These are phyloP conservation scores for Lepidopterella palustris DNA, from an alignment of 495 filamentous ascomycete genomes.

Conservation along the genomic window DNA sequence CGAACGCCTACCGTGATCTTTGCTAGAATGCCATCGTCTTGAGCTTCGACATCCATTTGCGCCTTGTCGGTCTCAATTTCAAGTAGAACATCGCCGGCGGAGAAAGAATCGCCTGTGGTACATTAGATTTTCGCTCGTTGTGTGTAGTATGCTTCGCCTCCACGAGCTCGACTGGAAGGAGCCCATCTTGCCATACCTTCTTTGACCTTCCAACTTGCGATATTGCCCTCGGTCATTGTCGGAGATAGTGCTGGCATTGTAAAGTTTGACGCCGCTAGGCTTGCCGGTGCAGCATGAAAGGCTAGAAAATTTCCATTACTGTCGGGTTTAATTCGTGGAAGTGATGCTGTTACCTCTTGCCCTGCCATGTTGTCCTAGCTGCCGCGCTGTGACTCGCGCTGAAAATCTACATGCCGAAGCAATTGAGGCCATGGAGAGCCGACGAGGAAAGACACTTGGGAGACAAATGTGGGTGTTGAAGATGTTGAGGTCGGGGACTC, in stretches of 20 bases:
- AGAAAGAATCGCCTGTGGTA: slow-evolving; percentile 53
- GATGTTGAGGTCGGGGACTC: slow-evolving; percentile 5
- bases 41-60: slow-evolving; percentile 84
- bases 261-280: slow-evolving; percentile 65
- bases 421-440: slow-evolving; percentile 30
- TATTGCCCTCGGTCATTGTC: slow-evolving; percentile 83
- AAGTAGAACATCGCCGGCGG: slow-evolving; percentile 70
- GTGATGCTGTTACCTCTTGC: slow-evolving; percentile 20
- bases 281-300: slow-evolving; percentile 53
- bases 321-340: slow-evolving; percentile 5
- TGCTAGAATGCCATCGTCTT: slow-evolving; percentile 70
- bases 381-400: slow-evolving; percentile 25
- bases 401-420: slow-evolving; percentile 27
- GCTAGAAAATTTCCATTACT: slow-evolving; percentile 39
- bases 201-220: slow-evolving; percentile 67
- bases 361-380: slow-evolving; percentile 22
- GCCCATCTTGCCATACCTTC: slow-evolving; percentile 48
- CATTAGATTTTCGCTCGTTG: neutral
- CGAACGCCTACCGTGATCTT: slow-evolving; percentile 56
- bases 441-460: neutral
- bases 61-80: slow-evolving; percentile 89
- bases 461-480: slow-evolving; percentile 1
- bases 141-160: neutral
- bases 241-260: slow-evolving; percentile 83
- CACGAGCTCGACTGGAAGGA: neutral